Evolutionary conservation across 2,329 filamentous ascomycete species (phyloP), one percentile per base, ranked within the genome.

Genomic region (Dryadomyces quercivorus): DNA sequence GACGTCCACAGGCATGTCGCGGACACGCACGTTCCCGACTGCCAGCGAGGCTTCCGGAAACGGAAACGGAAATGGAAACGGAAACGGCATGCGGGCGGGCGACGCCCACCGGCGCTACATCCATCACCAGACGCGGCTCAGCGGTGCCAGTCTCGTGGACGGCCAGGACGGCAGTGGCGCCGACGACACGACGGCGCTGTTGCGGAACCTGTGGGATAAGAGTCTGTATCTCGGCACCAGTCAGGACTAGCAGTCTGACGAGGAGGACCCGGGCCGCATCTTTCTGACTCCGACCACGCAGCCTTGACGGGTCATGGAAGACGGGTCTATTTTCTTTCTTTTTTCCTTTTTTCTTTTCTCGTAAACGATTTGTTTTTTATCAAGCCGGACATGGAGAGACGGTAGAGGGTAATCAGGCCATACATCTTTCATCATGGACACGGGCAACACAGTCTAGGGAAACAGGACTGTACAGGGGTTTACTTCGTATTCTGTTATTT

Each of bases 191-290:
- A 67, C 73, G 1, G 69, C 74, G 5, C 61, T 82, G 46, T 66
- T 84, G 53, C 70, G 80, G 54, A 78, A 76, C 58, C 65, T 84
- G 50, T 84, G 81, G 81, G 80, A 84, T 48, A 82, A 78, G 70
- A 77, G 72, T 50, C 69, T 74, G 64, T 77, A 82, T 61, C 66
- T 82, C 56, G 76, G 77, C 61, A 74, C 75, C 31, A 82, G 79
- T 61, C 72, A 75, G 66, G 71, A 74, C 43, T 74, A 69, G 65
- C 59, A 59, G 57, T 55, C 62, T 54, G 59, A 36, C 46, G 44
- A 46, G 21, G 44, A 46, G 18, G n/a, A 44, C 9, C 44, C 21
- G 44, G 31, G 12, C 18, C 31, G 4, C 12, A 38, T 44, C 12
- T 18, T 44, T 18, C 42, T 20, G 42, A 16, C 16, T 5, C 18